Percentiles rank a stretch among this genome's conserved stretches.
Conservation (phyloP, 2,329 filamentous ascomycete species). For the Zopfia rhizophila region DNA sequence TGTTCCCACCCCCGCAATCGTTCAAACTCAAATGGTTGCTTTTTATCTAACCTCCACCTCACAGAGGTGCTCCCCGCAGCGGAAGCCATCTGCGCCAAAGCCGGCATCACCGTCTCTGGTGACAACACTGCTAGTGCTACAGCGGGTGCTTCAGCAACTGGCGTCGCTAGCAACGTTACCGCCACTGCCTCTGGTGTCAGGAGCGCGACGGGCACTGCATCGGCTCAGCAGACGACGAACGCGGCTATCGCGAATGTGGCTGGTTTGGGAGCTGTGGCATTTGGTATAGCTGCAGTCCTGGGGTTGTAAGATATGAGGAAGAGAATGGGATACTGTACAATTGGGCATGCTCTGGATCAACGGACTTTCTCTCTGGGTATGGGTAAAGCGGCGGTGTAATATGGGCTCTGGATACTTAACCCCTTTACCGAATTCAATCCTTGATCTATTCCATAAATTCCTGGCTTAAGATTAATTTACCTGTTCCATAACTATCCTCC, state of each 20-base stretch:
- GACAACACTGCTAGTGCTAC: constrained; percentile 30
- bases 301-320: constrained; percentile 31
- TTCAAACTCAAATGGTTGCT: not conserved
- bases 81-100: constrained; percentile 37
- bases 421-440: not conserved
- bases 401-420: not conserved
- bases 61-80: constrained; percentile 36
- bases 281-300: constrained; percentile 34
- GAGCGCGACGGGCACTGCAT: not conserved
- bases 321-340: not conserved
- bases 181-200: constrained; percentile 6
- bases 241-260: constrained; percentile 31
- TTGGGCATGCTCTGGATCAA: not conserved
- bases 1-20: constrained; percentile 23
- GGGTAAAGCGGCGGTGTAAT: not conserved
- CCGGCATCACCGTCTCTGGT: constrained; percentile 36
- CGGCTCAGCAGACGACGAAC: constrained; percentile 29
- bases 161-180: constrained; percentile 13
- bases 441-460: no score
- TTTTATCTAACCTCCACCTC: constrained; percentile 7
- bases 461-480: no score
- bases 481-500: no score
- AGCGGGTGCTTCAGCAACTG: constrained; percentile 7
- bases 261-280: constrained; percentile 34
- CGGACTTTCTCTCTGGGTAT: not conserved